Evolutionary conservation across 441 rosid species (phyloP), one percentile per base, ranked within the genome.

Genomic region (Brassica balearica): DNA sequence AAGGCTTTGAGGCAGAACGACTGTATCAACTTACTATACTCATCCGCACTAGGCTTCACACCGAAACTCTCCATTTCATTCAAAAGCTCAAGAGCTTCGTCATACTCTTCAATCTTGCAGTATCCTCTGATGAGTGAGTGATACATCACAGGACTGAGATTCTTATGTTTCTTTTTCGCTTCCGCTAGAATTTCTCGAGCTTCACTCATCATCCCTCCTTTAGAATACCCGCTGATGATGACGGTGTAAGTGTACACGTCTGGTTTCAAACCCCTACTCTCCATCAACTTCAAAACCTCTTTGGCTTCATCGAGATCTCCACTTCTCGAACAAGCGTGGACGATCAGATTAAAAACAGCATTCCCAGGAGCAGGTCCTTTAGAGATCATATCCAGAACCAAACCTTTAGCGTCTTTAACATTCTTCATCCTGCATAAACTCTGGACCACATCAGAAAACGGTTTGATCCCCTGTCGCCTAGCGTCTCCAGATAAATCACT

Each of bases 321-420:
- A 17, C 72, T 74, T 82, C 83, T 95, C 15, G 94, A 90, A 62
- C 74, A 91, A 23, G 87, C 88, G 74, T 72, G 85, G 14, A 88
- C 82, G 1, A 93, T 65, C 67, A 75, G 63, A 83, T 93, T 95
- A 34, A 95, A 93, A 71, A 88, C 90, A 0, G 91, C 93, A 81
- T 88, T 91, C 59, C 97, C 96, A 11, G 97, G 98, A 74, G 88
- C 84, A 8, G 98, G 98, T 17, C 98, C 96, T 48, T 85, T 82
- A 12, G 84, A 82, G 58, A 91, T 85, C 99, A 95, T 90, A 86
- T 85, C 88, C 22, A 71, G 36, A 64, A 95, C 86, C 79, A 95
- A 82, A 51, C 72, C 34, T 66, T 84, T 89, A 19, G 97, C 92
- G 36, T 82, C 90, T 70, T 85, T 86, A 22, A 88, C 80, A 65